These are phyloP conservation scores for Microascus cirrosus DNA, from an alignment of 2,329 filamentous ascomycete genomes.

Conservation along the genomic window DNA sequence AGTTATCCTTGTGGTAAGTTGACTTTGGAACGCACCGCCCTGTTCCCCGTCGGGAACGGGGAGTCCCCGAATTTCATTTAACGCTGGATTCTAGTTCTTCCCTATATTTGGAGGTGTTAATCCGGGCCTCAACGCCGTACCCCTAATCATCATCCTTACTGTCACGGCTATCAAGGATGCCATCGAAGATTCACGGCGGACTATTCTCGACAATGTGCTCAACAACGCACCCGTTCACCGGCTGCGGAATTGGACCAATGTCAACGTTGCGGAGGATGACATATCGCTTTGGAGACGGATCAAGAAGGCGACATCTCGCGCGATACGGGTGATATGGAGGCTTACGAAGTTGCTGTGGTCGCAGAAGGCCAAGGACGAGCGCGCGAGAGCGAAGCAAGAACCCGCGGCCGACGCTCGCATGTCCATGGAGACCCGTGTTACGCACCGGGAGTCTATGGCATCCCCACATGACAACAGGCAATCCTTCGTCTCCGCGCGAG, in stretches of 20 bases:
- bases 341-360: conserved; percentile 35
- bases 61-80: background rate
- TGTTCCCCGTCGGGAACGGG: background rate
- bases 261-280: conserved; percentile 82
- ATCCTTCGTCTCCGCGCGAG: conserved; percentile 42
- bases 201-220: conserved; percentile 79
- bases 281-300: conserved; percentile 76
- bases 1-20: conserved; percentile 82
- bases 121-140: conserved; percentile 79
- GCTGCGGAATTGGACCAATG: conserved; percentile 79
- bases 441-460: conserved; percentile 21
- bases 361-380: conserved; percentile 36
- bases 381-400: conserved; percentile 31
- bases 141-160: conserved; percentile 81
- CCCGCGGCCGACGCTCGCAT: conserved; percentile 40
- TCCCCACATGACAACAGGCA: conserved; percentile 41
- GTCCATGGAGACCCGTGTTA: conserved; percentile 36
- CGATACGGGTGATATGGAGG: conserved; percentile 42
- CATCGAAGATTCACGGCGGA: conserved; percentile 89
- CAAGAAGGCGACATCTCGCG: conserved; percentile 75
- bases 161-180: conserved; percentile 91
- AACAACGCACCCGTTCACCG: conserved; percentile 95
- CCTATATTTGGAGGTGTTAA: conserved; percentile 89
- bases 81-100: conserved; percentile 57
- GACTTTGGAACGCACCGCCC: background rate